Evolutionary conservation across 192 early-diverging fungal species (phyloP), one percentile per base, ranked within the genome.

Genomic region (Coemansia sp.): DNA sequence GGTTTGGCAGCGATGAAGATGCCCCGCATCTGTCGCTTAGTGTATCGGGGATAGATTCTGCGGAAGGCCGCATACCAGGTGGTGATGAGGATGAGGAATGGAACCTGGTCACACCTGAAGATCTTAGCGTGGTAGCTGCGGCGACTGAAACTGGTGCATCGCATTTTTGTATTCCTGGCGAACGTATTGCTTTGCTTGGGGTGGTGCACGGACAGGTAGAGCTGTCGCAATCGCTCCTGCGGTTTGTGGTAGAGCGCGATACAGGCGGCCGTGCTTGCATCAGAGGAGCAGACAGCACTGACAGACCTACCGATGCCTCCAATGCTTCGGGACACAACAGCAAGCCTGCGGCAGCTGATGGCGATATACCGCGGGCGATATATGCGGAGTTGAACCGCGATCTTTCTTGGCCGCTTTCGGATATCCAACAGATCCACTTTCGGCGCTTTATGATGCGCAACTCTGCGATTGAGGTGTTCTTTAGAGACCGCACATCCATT

Each of bases 391-490:
- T 73, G 7, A 50, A 22, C 38, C 62, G 75, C 14, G 75, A 78
- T 24, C 7, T 68, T 7, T 34, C 54, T 6, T 82, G 80, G 80
- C 65, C 34, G 19, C 49, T 82, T 16, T 54, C 56, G 5, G 68
- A 73, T 41, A 53, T 82, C 10, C 41, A 62, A 12, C 67, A 74
- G 26, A 60, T 82, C 6, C 80, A 78, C 50, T 69, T 82, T 30
- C 67, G 80, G 31, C 68, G 72, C 26, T 71, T 62, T 21, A 69
- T 69, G 65, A 65, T 80, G 64, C 78, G 69, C 21, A 65, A 32
- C n/a, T 74, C 72, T 18, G 78, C 78, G 6, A 26, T 74, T 23
- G 78, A 80, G 57, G 55, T 80, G 24, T 80, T 80, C 52, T 80
- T 80, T 62, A 54, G 49, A 9, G 62, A 74, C 65, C 72, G 56